Conservation (phyloP, 371 early-diverging fungal species). For the Synchytrium microbalum region DNA sequence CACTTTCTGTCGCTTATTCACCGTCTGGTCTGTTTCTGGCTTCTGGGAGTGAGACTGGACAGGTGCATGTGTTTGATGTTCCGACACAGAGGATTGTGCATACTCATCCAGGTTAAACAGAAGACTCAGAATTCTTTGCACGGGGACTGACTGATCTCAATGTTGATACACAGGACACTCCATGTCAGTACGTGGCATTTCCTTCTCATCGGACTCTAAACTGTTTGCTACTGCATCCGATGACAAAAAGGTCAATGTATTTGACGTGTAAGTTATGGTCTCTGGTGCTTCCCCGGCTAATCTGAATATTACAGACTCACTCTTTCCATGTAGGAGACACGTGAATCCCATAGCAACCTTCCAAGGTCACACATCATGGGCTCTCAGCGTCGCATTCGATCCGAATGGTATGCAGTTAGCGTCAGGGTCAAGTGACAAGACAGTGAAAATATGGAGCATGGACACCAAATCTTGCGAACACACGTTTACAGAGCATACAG, state of each 20-base stretch:
- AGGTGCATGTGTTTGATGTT: slow-evolving; percentile 64
- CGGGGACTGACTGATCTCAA: slow-evolving; percentile 5
- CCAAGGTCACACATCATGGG: slow-evolving; percentile 69
- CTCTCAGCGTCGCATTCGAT: slow-evolving; percentile 59
- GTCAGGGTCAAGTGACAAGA: slow-evolving; percentile 64
- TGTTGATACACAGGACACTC: slow-evolving; percentile 51
- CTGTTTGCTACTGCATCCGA: slow-evolving; percentile 69
- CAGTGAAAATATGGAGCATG: slow-evolving; percentile 76
- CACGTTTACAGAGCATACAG: slow-evolving; percentile 69
- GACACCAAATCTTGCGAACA: slow-evolving; percentile 63
- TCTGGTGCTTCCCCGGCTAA: neutral
- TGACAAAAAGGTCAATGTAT: slow-evolving; percentile 71
- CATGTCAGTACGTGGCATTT: slow-evolving; percentile 60
- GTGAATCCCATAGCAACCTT: slow-evolving; percentile 65
- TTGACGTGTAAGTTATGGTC: slow-evolving; percentile 54
- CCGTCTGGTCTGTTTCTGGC: slow-evolving; percentile 71
- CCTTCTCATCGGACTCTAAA: slow-evolving; percentile 65
- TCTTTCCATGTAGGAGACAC: slow-evolving; percentile 36
- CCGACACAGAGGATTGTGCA: slow-evolving; percentile 59
- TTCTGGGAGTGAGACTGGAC: slow-evolving; percentile 68
- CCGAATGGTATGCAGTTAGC: slow-evolving; percentile 66
- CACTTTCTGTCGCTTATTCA: slow-evolving; percentile 68
- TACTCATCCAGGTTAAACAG: slow-evolving; percentile 47
- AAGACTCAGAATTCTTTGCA: slow-evolving; percentile 16
- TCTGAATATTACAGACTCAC: neutral